Evolutionary conservation across 345 rosid genomes (phyloP).

Genomic region (Erodium maritimum): DNA sequence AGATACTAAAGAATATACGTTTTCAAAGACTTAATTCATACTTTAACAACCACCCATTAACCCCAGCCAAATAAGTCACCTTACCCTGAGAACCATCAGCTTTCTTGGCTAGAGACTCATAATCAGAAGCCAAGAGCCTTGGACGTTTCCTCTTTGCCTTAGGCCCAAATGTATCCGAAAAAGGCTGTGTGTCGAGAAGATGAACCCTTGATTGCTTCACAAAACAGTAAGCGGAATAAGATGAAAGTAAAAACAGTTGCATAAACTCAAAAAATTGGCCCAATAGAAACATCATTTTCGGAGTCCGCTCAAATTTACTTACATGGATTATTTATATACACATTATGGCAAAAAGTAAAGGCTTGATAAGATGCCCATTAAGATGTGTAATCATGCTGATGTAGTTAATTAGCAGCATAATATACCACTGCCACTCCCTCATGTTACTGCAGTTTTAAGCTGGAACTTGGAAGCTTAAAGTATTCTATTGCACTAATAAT

Average conservation of each 20-base stretch:
- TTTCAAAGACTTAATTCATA: background rate
- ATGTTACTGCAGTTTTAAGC: too few species aligned
- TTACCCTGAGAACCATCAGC: slow-evolving; percentile 83
- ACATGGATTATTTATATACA: too few species aligned
- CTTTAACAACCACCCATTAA: background rate
- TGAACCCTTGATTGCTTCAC: slow-evolving; percentile 81
- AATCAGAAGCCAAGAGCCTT: slow-evolving; percentile 67
- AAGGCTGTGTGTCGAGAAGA: slow-evolving; percentile 73
- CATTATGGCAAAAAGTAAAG: too few species aligned
- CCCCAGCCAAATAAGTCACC: background rate
- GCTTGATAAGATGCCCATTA: too few species aligned
- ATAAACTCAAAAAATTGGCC: background rate
- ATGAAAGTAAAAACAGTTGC: background rate
- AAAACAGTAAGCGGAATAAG: background rate
- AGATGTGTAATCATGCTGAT: too few species aligned
- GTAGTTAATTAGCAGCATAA: too few species aligned
- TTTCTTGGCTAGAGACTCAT: slow-evolving; percentile 61
- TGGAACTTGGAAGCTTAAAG: too few species aligned
- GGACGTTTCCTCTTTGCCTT: slow-evolving; percentile 77
- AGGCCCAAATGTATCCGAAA: slow-evolving; percentile 79
- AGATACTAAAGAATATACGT: background rate
- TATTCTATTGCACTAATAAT: too few species aligned
- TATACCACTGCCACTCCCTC: too few species aligned
- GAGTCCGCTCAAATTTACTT: too few species aligned
- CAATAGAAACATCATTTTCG: too few species aligned